A percentile compares a stretch with the other conserved stretches of the same genome.
Evolutionary conservation across 78 protist genomes (phyloP).

Genomic region (Isochrysis galbana): DNA sequence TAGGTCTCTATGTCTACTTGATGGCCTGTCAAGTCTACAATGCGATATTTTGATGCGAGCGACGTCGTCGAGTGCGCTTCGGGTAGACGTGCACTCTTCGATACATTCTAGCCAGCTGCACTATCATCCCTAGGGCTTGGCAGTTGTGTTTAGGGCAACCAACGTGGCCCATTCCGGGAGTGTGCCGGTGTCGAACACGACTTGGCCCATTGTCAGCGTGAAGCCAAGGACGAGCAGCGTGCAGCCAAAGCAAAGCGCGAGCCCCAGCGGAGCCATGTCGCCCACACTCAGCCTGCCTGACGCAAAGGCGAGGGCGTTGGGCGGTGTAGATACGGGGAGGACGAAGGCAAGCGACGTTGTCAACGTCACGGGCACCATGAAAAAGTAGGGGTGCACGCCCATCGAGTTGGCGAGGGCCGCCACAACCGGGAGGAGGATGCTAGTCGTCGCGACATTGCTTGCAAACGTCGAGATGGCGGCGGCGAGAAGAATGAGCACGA

Average conservation of each 20-base stretch:
- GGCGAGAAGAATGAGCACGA: neutral
- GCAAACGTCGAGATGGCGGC: neutral
- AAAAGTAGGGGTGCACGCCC: neutral
- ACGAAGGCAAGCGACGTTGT: constrained; percentile 49
- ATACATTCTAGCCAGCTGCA: no score
- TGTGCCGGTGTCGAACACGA: neutral
- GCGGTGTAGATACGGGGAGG: constrained; percentile 53
- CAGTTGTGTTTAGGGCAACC: no score
- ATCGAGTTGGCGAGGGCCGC: neutral
- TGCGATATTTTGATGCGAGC: no score
- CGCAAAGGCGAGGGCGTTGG: constrained; percentile 59
- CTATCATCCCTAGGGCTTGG: no score
- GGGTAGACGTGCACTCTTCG: no score
- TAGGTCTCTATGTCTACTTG: no score
- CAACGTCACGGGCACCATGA: constrained; percentile 30
- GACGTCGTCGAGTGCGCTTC: no score
- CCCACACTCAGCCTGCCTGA: neutral
- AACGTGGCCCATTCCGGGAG: neutral
- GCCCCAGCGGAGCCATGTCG: constrained; percentile 15
- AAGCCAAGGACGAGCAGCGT: neutral
- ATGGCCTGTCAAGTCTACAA: no score
- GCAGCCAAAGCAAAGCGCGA: neutral
- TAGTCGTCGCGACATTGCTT: constrained; percentile 40
- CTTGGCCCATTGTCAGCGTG: neutral
- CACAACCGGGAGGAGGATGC: constrained; percentile 44